Evolutionary conservation across 192 early-diverging fungal genomes (phyloP).

Genomic region (Rhizoclosmatium globosum): DNA sequence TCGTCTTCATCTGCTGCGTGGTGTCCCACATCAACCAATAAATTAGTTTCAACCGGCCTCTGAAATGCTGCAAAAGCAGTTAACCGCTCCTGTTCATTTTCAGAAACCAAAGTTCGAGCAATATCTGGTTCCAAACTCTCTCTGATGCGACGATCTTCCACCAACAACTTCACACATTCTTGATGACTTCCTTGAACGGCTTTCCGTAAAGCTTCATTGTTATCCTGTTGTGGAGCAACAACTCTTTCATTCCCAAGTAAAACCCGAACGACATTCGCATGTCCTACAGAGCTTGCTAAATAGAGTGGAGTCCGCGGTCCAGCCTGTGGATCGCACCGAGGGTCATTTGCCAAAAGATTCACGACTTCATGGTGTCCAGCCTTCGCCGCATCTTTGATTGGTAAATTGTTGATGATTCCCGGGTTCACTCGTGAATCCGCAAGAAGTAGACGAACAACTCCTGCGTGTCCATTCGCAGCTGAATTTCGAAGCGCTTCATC

Average conservation of each 20-base stretch:
- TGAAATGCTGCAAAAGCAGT: no score
- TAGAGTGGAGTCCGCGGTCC: background rate
- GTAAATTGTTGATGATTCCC: background rate
- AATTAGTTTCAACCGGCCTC: no score
- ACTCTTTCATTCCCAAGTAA: conserved; percentile 33
- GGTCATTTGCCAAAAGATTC: background rate
- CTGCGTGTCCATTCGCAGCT: conserved; percentile 36
- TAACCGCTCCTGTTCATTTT: no score
- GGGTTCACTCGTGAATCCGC: conserved; percentile 6
- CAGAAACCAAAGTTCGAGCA: no score
- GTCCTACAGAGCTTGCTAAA: conserved; percentile 28
- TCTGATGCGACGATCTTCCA: conserved; percentile 7
- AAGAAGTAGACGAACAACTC: conserved; percentile 37
- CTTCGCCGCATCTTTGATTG: background rate
- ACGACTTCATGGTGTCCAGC: conserved; percentile 12
- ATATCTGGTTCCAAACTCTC: no score
- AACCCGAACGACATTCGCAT: conserved; percentile 19
- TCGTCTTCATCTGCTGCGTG: no score
- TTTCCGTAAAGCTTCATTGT: conserved; percentile 16
- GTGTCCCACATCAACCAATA: no score
- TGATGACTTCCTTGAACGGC: conserved; percentile 27
- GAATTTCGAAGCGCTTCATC: conserved; percentile 11
- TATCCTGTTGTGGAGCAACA: background rate
- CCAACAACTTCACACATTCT: conserved; percentile 28
- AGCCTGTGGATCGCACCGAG: background rate